A percentile compares a stretch with the other conserved stretches of the same genome.
These are phyloP conservation scores for Chaetomidium leptoderma DNA, from an alignment of 495 filamentous ascomycete genomes.

Conservation along the genomic window DNA sequence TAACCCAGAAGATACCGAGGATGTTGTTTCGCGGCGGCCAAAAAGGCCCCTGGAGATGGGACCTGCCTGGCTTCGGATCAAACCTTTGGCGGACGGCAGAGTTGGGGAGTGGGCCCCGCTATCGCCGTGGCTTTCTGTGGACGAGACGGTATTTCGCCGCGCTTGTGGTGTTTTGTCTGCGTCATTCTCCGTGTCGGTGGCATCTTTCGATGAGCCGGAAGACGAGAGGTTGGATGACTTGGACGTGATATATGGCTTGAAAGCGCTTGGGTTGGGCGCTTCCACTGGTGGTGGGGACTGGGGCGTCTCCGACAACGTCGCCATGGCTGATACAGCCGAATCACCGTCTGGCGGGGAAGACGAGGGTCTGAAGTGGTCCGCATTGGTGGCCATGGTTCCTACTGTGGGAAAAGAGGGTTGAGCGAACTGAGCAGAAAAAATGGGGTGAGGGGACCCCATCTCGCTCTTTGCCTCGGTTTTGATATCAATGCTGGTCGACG, in stretches of 20 bases:
- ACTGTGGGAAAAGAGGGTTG: constrained; percentile 60
- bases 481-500: constrained; percentile 39
- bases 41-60: constrained; percentile 40
- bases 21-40: constrained; percentile 33
- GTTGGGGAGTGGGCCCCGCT: constrained; percentile 30
- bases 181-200: constrained; percentile 35
- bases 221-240: constrained; percentile 43
- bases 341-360: constrained; percentile 49
- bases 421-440: constrained; percentile 56
- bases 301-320: constrained; percentile 60
- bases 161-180: constrained; percentile 30
- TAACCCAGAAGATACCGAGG: constrained; percentile 21
- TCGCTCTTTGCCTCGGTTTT: constrained; percentile 23
- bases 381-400: constrained; percentile 56
- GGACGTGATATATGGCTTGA: constrained; percentile 37
- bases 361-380: constrained; percentile 50
- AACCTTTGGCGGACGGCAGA: constrained; percentile 33
- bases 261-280: constrained; percentile 48
- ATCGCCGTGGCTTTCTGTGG: constrained; percentile 32
- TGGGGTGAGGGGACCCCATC: constrained; percentile 33
- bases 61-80: constrained; percentile 36
- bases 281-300: constrained; percentile 51
- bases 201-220: constrained; percentile 29
- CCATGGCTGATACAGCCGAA: constrained; percentile 58
- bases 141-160: constrained; percentile 45